Evolutionary conservation across 305 asterid genomes (phyloP), one percentile per base, ranked within the genome.

Genomic region (Fraxinus angustifolia): DNA sequence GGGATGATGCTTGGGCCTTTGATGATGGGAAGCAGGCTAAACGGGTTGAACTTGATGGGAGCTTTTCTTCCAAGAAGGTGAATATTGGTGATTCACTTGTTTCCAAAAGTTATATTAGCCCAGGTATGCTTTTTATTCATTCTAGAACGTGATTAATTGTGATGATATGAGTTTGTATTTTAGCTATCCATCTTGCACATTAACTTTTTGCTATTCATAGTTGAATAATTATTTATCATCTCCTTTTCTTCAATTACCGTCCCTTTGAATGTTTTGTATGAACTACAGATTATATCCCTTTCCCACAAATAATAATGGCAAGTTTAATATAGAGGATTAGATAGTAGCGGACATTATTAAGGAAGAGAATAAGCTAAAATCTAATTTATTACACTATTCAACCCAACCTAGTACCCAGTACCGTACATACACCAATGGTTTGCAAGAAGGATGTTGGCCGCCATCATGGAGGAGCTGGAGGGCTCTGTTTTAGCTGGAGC

Each of bases 1-100:
- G 92, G 94, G 85, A 40, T 14, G 88, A 84, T 78, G 75, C 82
- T 79, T 82, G 85, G 90, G 92, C 90, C 10, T 83, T 81, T 11
- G 83, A 79, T 83, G 91, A 89, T 79, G 85, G 87, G 48, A 87
- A 88, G 86, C 87, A 82, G 73, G 89, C 90, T 75, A 87, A 90
- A 62, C 81, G 48, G 65, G 73, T 86, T 2, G 93, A 85, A 68
- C 80, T 62, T 70, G 87, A 79, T 82, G 90, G 88, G 11, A 73
- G 80, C 71, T 89, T 84, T 73, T 77, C 83, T 1, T 79, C 76
- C 35, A 89, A 86, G 84, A 86, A 82, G 77, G 83, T 78, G 67
- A 83, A 74, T 76, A 75, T 83, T 79, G 86, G 82, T 79, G 93
- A 80, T 77, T 88, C 87, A 3, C 80, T 58, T 73, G 68, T 75